These are phyloP conservation scores for Apiospora koreana DNA, from an alignment of 2,329 filamentous ascomycete genomes.

Conservation along the genomic window DNA sequence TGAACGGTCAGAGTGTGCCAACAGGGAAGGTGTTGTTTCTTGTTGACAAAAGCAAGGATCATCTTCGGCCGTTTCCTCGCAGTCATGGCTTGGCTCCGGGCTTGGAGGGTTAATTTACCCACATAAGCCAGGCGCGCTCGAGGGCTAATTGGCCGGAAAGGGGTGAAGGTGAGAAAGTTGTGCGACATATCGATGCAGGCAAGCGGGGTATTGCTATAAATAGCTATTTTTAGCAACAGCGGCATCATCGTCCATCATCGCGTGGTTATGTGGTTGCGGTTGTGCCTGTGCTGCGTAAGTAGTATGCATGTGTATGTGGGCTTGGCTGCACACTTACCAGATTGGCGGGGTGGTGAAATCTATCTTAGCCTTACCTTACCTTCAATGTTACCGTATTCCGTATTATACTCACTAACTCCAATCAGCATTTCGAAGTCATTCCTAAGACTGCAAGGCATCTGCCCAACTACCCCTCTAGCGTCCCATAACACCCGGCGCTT, in stretches of 20 bases:
- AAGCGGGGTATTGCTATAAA: slow-evolving; percentile 25
- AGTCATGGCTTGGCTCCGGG: neutral
- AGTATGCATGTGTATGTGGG: neutral
- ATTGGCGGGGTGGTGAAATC: slow-evolving; percentile 2
- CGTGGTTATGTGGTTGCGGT: slow-evolving; percentile 22
- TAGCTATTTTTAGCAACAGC: slow-evolving; percentile 35
- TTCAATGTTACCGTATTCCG: too few relatives aligned
- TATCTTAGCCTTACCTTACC: neutral
- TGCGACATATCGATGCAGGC: slow-evolving; percentile 5
- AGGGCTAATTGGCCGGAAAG: slow-evolving; percentile 27
- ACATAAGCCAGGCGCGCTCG: slow-evolving; percentile 18
- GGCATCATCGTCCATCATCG: too few relatives aligned
- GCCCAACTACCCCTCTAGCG: neutral
- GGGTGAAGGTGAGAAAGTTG: slow-evolving; percentile 18
- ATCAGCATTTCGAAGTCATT: neutral
- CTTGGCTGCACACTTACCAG: neutral
- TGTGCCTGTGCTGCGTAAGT: slow-evolving; percentile 21
- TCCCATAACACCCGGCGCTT: neutral
- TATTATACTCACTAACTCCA: neutral
- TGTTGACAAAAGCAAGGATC: slow-evolving; percentile 5
- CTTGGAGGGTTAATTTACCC: slow-evolving; percentile 25
- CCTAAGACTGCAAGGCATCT: neutral
- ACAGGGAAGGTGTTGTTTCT: slow-evolving; percentile 6
- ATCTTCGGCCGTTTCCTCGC: neutral
- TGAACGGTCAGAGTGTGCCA: neutral